Percentiles rank a stretch among this genome's conserved stretches.
Evolutionary conservation across 1,284 basidiomycete genomes (phyloP).

Genomic region (Blastosporella zonata): DNA sequence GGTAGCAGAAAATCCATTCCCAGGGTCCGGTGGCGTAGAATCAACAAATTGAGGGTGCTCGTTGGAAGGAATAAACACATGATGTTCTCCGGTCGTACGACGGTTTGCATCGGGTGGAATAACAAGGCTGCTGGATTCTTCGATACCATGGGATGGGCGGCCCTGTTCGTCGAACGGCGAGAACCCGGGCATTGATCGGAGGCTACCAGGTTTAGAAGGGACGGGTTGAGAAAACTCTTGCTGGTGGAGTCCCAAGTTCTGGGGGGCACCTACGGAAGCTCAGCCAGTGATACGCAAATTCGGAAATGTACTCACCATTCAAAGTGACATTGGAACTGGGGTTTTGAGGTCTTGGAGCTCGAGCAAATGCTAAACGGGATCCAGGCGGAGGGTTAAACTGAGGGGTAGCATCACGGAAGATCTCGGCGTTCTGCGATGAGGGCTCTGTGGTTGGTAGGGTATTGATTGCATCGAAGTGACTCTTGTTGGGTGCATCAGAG

Average conservation of each 20-base stretch:
- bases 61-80: conserved; percentile 12
- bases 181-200: conserved; percentile 37
- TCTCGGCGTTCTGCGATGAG: conserved; percentile 10
- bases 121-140: conserved; percentile 32
- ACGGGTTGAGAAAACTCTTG: conserved; percentile 22
- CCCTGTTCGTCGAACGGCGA: conserved; percentile 56
- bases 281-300: neutral
- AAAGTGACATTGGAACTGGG: conserved; percentile 10
- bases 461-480: conserved; percentile 1
- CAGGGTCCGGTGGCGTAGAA: conserved; percentile 21
- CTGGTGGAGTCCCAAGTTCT: conserved; percentile 15
- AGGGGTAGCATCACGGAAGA: conserved; percentile 24
- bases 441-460: conserved; percentile 11
- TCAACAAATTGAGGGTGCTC: conserved; percentile 18
- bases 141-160: conserved; percentile 30
- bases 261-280: conserved; percentile 9
- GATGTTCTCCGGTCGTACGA: conserved; percentile 31
- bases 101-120: conserved; percentile 33
- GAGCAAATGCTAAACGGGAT: conserved; percentile 67
- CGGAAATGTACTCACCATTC: conserved; percentile 16
- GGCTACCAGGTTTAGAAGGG: conserved; percentile 28
- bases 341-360: conserved; percentile 24
- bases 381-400: conserved; percentile 65
- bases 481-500: conserved; percentile 1
- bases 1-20: conserved; percentile 42